Percentiles rank a stretch among this genome's conserved stretches.
Conservation (phyloP, 305 asterid species). For the Fraxinus sp. region DNA sequence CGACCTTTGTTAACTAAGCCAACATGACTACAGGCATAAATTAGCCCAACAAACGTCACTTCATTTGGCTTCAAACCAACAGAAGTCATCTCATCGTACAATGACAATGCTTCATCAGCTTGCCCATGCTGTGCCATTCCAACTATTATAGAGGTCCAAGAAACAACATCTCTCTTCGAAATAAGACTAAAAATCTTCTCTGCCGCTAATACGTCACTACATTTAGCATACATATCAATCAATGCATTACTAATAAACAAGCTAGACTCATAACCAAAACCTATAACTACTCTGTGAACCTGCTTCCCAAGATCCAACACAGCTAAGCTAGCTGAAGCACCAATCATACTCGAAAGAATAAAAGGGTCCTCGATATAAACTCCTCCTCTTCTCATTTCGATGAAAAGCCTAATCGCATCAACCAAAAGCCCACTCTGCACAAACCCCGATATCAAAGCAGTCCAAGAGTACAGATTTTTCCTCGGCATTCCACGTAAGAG, state of each 20-base stretch:
- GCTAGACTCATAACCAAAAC: constrained; percentile 56
- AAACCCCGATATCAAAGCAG: constrained; percentile 70
- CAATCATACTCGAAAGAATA: constrained; percentile 57
- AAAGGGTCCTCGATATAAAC: constrained; percentile 46
- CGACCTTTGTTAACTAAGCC: constrained; percentile 68
- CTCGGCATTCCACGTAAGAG: constrained; percentile 40
- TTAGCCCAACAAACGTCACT: constrained; percentile 71
- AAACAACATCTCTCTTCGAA: constrained; percentile 54
- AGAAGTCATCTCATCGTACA: constrained; percentile 59
- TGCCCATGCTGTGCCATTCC: constrained; percentile 88
- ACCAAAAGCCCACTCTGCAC: constrained; percentile 55
- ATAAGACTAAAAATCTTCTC: constrained; percentile 48
- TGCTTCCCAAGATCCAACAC: constrained; percentile 68
- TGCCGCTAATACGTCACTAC: constrained; percentile 63
- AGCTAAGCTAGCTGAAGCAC: constrained; percentile 58
- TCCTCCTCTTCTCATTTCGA: constrained; percentile 58
- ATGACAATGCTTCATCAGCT: constrained; percentile 50
- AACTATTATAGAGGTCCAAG: constrained; percentile 84
- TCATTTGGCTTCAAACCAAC: constrained; percentile 63
- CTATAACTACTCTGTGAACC: constrained; percentile 59
- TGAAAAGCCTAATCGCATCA: constrained; percentile 54
- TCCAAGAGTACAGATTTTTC: constrained; percentile 53
- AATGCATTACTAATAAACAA: constrained; percentile 50
- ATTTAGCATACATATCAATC: constrained; percentile 85
- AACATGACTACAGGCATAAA: constrained; percentile 78